Percentiles rank a stretch among this genome's conserved stretches.
phyloP scores from a whole-genome alignment of 176 grass and related monocot species.

The Dactylis glomerata region DNA sequence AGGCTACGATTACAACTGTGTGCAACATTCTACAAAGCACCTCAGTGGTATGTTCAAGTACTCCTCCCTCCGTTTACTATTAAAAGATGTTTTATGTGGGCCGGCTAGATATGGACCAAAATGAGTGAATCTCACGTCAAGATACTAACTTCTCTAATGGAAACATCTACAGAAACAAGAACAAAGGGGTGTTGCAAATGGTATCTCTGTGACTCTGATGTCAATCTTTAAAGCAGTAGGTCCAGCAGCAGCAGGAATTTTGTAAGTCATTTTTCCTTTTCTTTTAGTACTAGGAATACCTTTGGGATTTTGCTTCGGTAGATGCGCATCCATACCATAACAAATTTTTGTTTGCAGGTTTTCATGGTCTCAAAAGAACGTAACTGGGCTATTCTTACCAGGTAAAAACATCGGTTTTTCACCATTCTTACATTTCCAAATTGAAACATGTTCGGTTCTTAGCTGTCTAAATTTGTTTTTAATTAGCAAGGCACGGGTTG shows the following conservation, averaged over 20 bases:
- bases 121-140: too few relatives aligned
- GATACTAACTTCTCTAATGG: background rate
- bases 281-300: background rate
- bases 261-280: conserved; percentile 4
- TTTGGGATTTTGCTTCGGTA: background rate
- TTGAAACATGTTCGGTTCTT: too few relatives aligned
- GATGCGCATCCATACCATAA: background rate
- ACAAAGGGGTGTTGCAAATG: background rate
- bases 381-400: background rate
- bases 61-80: too few relatives aligned
- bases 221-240: background rate
- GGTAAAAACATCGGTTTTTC: background rate
- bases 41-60: background rate
- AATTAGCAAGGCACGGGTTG: too few relatives aligned
- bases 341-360: background rate
- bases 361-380: conserved; percentile 37
- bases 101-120: too few relatives aligned
- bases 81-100: background rate
- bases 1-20: background rate
- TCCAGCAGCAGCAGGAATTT: background rate
- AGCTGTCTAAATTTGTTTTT: too few relatives aligned
- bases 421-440: too few relatives aligned
- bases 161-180: background rate
- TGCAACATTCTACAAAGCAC: background rate
- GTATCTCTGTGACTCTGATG: background rate